Conservation (phyloP, 2,329 filamentous ascomycete species). For the Colletotrichum spaethianum region DNA sequence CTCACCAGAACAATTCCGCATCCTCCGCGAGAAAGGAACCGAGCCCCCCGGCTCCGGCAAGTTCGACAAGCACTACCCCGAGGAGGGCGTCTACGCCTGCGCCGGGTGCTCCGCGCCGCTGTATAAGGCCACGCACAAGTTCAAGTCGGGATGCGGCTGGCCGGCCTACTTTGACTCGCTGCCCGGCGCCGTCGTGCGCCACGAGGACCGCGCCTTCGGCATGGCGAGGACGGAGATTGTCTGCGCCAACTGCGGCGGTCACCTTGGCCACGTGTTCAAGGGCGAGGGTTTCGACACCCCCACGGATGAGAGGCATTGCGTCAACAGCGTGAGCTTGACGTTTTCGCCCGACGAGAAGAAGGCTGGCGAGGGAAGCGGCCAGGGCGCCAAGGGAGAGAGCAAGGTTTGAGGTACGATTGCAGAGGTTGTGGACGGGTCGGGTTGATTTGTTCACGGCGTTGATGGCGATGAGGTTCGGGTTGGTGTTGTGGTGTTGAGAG, state of each 20-base stretch:
- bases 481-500: background rate
- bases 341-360: constrained; percentile 78
- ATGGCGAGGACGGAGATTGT: constrained; percentile 94
- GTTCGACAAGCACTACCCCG: constrained; percentile 88
- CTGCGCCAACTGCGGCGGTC: constrained; percentile 93
- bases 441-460: background rate
- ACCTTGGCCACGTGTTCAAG: constrained; percentile 93
- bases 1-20: constrained; percentile 89
- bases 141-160: constrained; percentile 97
- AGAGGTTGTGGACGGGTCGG: background rate
- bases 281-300: constrained; percentile 87
- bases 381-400: constrained; percentile 51
- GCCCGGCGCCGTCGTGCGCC: constrained; percentile 88
- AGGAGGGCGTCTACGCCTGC: constrained; percentile 86
- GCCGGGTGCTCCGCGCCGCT: constrained; percentile 89
- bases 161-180: constrained; percentile 97
- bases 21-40: constrained; percentile 93
- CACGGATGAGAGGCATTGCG: constrained; percentile 96
- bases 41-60: constrained; percentile 85
- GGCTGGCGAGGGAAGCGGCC: constrained; percentile 44
- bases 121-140: constrained; percentile 95
- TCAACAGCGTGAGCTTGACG: constrained; percentile 92
- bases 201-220: constrained; percentile 82
- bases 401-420: constrained; percentile 49
- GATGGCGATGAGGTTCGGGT: background rate